A percentile compares a stretch with the other conserved stretches of the same genome.
phyloP scores from a whole-genome alignment of 2,329 filamentous ascomycete species.

The Aspergillus pseudotamarii region DNA sequence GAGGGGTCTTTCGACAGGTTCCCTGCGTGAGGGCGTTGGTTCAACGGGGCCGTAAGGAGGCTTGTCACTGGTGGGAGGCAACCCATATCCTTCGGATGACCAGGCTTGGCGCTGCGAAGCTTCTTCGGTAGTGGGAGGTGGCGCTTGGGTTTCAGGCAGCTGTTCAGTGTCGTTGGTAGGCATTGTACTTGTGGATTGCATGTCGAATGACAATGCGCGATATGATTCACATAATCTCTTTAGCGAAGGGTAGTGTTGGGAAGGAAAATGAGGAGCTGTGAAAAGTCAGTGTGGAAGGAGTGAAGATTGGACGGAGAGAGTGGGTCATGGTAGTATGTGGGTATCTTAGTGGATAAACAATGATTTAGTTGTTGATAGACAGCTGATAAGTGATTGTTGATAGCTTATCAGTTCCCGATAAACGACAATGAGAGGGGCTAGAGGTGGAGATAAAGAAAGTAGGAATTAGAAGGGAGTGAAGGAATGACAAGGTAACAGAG shows the following conservation, averaged over 20 bases:
- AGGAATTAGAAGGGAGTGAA: neutral
- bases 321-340: neutral
- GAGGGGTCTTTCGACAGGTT: slow-evolving; percentile 28
- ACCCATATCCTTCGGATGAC: slow-evolving; percentile 37
- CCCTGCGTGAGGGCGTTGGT: slow-evolving; percentile 15
- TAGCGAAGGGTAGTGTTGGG: neutral
- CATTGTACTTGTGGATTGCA: neutral
- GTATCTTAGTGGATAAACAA: slow-evolving; percentile 3
- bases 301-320: slow-evolving; percentile 3
- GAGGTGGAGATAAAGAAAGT: neutral
- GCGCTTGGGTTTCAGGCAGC: slow-evolving; percentile 33
- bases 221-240: neutral
- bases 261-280: neutral
- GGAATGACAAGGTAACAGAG: neutral
- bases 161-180: slow-evolving; percentile 15
- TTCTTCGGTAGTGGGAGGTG: slow-evolving; percentile 50
- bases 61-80: slow-evolving; percentile 21
- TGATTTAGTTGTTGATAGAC: neutral
- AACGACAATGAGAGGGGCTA: neutral
- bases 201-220: neutral
- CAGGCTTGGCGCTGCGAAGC: slow-evolving; percentile 39
- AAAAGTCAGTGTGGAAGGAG: neutral
- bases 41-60: slow-evolving; percentile 15
- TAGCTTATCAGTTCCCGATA: slow-evolving; percentile 5
- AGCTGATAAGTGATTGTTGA: slow-evolving; percentile 1